Evolutionary conservation across 345 rosid species (phyloP).

Genomic region (Acer yangbiense): DNA sequence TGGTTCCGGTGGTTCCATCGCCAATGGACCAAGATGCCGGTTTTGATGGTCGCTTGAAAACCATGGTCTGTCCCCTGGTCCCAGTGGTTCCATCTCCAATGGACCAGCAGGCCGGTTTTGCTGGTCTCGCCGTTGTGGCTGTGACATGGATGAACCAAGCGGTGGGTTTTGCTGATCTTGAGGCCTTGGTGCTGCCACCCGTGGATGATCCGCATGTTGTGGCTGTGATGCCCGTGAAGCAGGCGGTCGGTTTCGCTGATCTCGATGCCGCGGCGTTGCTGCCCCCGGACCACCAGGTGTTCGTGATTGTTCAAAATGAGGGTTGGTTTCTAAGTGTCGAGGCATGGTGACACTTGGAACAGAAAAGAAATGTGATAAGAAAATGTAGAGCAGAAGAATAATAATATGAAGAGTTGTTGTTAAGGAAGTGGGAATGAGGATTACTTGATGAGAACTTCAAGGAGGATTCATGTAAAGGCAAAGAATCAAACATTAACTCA

Average conservation of each 20-base stretch:
- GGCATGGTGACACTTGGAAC: constrained; percentile 33
- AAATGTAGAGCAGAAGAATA: constrained; percentile 7
- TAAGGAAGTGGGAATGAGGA: constrained; percentile 33
- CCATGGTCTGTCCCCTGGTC: neutral
- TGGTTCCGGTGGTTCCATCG: neutral
- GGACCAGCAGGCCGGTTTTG: neutral
- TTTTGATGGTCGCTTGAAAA: neutral
- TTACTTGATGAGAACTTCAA: constrained; percentile 63
- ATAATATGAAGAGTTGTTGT: constrained; percentile 26
- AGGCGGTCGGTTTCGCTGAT: constrained; percentile 4
- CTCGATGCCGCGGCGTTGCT: neutral
- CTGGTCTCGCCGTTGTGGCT: constrained; percentile 20
- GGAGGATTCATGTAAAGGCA: constrained; percentile 63
- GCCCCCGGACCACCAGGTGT: neutral
- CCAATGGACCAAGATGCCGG: neutral
- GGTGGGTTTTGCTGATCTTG: constrained; percentile 21
- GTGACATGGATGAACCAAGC: neutral
- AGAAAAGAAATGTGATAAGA: constrained; percentile 10
- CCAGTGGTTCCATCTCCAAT: neutral
- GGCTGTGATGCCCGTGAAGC: neutral
- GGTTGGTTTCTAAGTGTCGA: constrained; percentile 58
- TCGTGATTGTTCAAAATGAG: constrained; percentile 33
- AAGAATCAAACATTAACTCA: constrained; percentile 62
- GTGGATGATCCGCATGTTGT: neutral
- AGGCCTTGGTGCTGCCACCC: neutral